phyloP scores from a whole-genome alignment of 139 green algal genomes.

The Chara braunii region DNA sequence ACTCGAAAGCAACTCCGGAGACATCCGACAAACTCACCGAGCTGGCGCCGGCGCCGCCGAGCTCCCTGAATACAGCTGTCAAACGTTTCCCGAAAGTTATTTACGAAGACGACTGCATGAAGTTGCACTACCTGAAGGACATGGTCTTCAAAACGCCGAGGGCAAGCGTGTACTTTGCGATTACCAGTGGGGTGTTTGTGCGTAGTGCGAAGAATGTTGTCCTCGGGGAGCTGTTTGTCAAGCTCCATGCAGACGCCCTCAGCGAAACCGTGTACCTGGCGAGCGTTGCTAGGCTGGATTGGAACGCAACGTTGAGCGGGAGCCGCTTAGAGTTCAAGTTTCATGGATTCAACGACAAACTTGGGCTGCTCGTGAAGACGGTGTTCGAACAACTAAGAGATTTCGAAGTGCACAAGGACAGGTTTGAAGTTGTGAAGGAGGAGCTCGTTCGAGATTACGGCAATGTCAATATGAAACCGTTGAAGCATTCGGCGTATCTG shows the following conservation, averaged over 20 bases:
- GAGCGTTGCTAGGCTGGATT: conserved; percentile 33
- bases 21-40: no score
- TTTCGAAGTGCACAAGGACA: conserved; percentile 26
- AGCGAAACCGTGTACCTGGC: conserved; percentile 78
- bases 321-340: conserved; percentile 64
- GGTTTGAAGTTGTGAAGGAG: conserved; percentile 58
- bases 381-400: conserved; percentile 56
- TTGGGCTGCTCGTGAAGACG: conserved; percentile 53
- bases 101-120: no score
- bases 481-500: conserved; percentile 67
- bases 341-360: conserved; percentile 82
- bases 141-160: conserved; percentile 58
- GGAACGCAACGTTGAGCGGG: neutral
- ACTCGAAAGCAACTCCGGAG: no score
- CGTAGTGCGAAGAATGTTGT: no score
- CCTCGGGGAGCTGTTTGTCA: conserved; percentile 60
- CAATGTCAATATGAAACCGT: conserved; percentile 73
- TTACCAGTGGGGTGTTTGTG: conserved; percentile 38
- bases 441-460: conserved; percentile 60
- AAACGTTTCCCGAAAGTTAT: no score
- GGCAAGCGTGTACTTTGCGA: conserved; percentile 50
- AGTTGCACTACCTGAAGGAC: no score
- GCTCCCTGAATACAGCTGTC: no score
- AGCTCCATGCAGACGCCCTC: conserved; percentile 76
- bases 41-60: no score